phyloP scores from a whole-genome alignment of 495 filamentous ascomycete species.

The Lasiosphaeria miniovina region DNA sequence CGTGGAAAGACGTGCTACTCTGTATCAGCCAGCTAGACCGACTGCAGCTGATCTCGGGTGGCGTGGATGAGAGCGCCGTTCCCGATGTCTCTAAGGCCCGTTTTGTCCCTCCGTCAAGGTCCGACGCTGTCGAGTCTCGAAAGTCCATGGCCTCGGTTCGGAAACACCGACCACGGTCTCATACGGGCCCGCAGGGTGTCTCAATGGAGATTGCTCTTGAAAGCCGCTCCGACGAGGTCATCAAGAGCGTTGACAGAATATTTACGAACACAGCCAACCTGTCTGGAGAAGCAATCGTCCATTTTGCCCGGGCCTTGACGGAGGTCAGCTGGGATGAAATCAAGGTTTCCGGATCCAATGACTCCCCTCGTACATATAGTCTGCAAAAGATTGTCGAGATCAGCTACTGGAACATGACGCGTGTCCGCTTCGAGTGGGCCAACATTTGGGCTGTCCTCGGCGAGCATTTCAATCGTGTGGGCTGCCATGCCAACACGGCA shows the following conservation, averaged over 20 bases:
- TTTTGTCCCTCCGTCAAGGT: constrained; percentile 54
- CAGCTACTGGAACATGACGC: constrained; percentile 98
- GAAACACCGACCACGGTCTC: constrained; percentile 63
- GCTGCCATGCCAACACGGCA: constrained; percentile 89
- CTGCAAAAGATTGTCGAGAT: constrained; percentile 98
- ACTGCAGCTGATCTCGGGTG: constrained; percentile 89
- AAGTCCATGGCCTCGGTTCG: constrained; percentile 64
- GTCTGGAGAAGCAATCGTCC: constrained; percentile 92
- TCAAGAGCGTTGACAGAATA: constrained; percentile 89
- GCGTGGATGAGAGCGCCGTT: constrained; percentile 86
- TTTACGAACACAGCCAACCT: constrained; percentile 95
- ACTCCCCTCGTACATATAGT: constrained; percentile 91
- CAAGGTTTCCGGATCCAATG: constrained; percentile 89
- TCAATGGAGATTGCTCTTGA: constrained; percentile 86
- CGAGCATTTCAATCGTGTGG: constrained; percentile 96
- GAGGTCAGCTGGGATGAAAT: constrained; percentile 99
- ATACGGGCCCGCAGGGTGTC: constrained; percentile 63
- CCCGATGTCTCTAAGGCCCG: constrained; percentile 89
- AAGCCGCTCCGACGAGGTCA: constrained; percentile 84
- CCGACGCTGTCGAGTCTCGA: constrained; percentile 51
- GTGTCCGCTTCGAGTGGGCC: constrained; percentile 96
- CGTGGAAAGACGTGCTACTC: constrained; percentile 92
- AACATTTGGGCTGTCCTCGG: constrained; percentile 95
- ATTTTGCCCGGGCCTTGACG: constrained; percentile 89
- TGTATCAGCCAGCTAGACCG: constrained; percentile 96